A percentile compares a stretch with the other conserved stretches of the same genome.
These are phyloP conservation scores for Globisporangium emineosum DNA, from an alignment of 352 stramenopile species.

Conservation along the genomic window DNA sequence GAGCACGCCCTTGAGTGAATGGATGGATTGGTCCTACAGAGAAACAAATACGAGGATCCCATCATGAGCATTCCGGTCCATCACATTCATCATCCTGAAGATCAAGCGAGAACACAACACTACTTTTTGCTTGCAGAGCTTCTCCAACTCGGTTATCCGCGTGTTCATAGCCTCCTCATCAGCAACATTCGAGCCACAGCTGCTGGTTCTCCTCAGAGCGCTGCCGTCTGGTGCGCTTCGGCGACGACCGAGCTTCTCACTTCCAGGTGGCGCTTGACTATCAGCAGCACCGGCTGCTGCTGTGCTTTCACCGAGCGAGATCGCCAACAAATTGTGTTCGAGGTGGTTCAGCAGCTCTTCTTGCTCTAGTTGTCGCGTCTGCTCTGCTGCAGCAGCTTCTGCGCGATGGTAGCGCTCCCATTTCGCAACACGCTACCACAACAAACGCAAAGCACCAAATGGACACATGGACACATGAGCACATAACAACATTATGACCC, in stretches of 20 bases:
- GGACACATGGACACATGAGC: neutral
- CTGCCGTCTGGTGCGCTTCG: slow-evolving; percentile 16
- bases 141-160: slow-evolving; percentile 65
- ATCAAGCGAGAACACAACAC: too few species aligned
- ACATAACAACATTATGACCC: neutral
- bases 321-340: slow-evolving; percentile 32
- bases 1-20: slow-evolving; percentile 58
- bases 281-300: neutral
- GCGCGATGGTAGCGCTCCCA: slow-evolving; percentile 59
- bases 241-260: slow-evolving; percentile 10
- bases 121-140: slow-evolving; percentile 75
- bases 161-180: slow-evolving; percentile 23
- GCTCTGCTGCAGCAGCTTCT: slow-evolving; percentile 33
- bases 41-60: neutral
- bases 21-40: slow-evolving; percentile 58
- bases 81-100: too few species aligned
- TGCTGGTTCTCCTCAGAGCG: slow-evolving; percentile 9
- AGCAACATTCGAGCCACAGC: neutral
- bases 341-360: slow-evolving; percentile 54
- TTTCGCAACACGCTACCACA: slow-evolving; percentile 42
- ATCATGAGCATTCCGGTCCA: neutral
- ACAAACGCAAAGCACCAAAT: neutral
- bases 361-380: slow-evolving; percentile 38
- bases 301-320: slow-evolving; percentile 31
- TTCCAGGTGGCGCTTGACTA: neutral